Evolutionary conservation across 2,329 filamentous ascomycete species (phyloP).

Genomic region (Aspergillus ochraceoroseus): DNA sequence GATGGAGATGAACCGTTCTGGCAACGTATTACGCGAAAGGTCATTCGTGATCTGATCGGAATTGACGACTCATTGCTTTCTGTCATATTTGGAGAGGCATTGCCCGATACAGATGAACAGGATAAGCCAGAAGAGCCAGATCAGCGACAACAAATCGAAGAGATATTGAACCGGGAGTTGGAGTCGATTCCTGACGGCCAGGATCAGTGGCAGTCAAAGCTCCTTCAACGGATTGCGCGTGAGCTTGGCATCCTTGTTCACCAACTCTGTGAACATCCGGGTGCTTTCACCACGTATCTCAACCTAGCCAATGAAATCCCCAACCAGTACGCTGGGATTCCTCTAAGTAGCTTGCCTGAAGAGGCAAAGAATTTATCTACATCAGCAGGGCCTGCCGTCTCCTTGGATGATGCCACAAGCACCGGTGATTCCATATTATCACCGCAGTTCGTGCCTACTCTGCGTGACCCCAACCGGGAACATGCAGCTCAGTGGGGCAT

Average conservation of each 20-base stretch:
- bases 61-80: conserved; percentile 81
- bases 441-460: conserved; percentile 50
- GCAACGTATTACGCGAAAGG: conserved; percentile 73
- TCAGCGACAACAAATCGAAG: conserved; percentile 34
- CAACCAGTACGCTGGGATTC: conserved; percentile 73
- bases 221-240: conserved; percentile 77
- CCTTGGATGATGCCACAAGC: conserved; percentile 20
- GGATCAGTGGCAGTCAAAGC: conserved; percentile 54
- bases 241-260: conserved; percentile 81
- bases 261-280: conserved; percentile 78
- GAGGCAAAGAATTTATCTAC: conserved; percentile 19
- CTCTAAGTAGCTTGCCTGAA: conserved; percentile 42
- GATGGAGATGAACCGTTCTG: conserved; percentile 65
- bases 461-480: conserved; percentile 38
- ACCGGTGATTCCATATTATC: conserved; percentile 31
- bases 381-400: conserved; percentile 17
- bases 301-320: conserved; percentile 57
- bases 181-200: conserved; percentile 27
- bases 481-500: conserved; percentile 63
- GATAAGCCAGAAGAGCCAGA: conserved; percentile 24
- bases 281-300: conserved; percentile 79
- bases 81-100: conserved; percentile 76
- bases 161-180: conserved; percentile 30
- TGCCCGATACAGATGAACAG: conserved; percentile 47
- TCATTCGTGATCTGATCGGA: conserved; percentile 84